These are phyloP conservation scores for Talaromyces proteolyticus DNA, from an alignment of 495 filamentous ascomycete genomes.

Conservation along the genomic window DNA sequence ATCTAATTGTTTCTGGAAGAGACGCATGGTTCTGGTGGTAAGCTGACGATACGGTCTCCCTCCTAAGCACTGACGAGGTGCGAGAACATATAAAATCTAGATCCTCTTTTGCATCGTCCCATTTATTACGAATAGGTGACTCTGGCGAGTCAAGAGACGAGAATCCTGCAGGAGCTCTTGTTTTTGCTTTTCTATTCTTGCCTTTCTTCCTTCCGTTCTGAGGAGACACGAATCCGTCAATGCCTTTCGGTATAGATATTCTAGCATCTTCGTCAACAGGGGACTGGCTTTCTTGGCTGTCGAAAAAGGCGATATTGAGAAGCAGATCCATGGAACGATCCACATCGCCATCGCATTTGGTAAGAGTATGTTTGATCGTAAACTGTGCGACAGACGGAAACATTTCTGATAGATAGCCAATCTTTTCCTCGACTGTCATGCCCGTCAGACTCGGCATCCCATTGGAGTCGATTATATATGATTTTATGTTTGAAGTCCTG, in stretches of 20 bases:
- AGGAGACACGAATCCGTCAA: slow-evolving; percentile 64
- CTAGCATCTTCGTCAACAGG: slow-evolving; percentile 27
- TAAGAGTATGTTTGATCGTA: slow-evolving; percentile 58
- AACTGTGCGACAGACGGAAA: slow-evolving; percentile 62
- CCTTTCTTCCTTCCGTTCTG: slow-evolving; percentile 26
- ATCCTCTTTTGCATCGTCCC: slow-evolving; percentile 49
- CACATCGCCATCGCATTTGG: slow-evolving; percentile 56
- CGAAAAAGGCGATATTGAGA: slow-evolving; percentile 67
- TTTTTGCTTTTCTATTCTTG: slow-evolving; percentile 35
- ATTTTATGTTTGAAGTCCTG: slow-evolving; percentile 9
- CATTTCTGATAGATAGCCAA: slow-evolving; percentile 52
- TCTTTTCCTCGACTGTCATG: slow-evolving; percentile 50
- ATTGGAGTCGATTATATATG: slow-evolving; percentile 26
- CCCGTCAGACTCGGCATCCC: slow-evolving; percentile 36
- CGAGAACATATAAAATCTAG: slow-evolving; percentile 53
- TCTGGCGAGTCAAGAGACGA: slow-evolving; percentile 5
- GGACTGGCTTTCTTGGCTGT: slow-evolving; percentile 37
- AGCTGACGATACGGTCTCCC: slow-evolving; percentile 46
- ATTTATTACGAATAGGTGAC: slow-evolving; percentile 35
- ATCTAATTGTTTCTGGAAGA: slow-evolving; percentile 45
- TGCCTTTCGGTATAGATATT: slow-evolving; percentile 52
- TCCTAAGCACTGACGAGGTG: slow-evolving; percentile 34
- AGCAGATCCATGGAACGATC: slow-evolving; percentile 75
- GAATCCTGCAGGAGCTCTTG: slow-evolving; percentile 13
- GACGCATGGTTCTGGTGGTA: slow-evolving; percentile 62